phyloP scores from a whole-genome alignment of 805 yeast genomes.

The Ogataea corticis region DNA sequence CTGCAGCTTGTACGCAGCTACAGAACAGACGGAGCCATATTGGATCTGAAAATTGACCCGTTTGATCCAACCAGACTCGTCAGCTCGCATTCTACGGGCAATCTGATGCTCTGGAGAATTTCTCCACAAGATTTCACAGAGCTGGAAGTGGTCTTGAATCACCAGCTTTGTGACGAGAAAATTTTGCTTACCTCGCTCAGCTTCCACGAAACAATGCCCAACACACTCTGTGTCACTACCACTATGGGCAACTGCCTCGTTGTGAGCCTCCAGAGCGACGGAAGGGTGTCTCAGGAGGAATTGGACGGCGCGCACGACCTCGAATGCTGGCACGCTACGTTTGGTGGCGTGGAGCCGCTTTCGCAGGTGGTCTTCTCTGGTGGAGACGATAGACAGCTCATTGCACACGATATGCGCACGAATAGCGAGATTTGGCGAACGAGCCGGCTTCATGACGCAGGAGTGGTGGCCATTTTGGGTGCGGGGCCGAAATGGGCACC shows the following conservation, averaged over 20 bases:
- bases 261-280: constrained; percentile 32
- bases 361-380: constrained; percentile 72
- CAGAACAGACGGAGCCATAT: constrained; percentile 59
- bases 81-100: constrained; percentile 83
- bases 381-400: constrained; percentile 81
- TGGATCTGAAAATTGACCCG: constrained; percentile 75
- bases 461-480: constrained; percentile 80
- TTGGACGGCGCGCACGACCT: constrained; percentile 54
- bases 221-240: constrained; percentile 53
- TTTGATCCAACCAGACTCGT: constrained; percentile 46
- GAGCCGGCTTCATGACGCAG: constrained; percentile 78
- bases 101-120: constrained; percentile 61
- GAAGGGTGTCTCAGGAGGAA: constrained; percentile 14
- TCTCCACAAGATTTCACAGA: constrained; percentile 17
- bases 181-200: constrained; percentile 63
- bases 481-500: constrained; percentile 44
- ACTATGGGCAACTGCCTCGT: constrained; percentile 65
- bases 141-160: constrained; percentile 30
- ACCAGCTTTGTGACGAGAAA: constrained; percentile 49
- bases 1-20: constrained; percentile 21
- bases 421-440: constrained; percentile 37
- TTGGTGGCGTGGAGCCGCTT: constrained; percentile 56
- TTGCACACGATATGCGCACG: constrained; percentile 67
- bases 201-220: constrained; percentile 46
- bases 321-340: constrained; percentile 89